Conservation (phyloP, 2,329 filamentous ascomycete species). For the Talaromyces verruculosus region DNA sequence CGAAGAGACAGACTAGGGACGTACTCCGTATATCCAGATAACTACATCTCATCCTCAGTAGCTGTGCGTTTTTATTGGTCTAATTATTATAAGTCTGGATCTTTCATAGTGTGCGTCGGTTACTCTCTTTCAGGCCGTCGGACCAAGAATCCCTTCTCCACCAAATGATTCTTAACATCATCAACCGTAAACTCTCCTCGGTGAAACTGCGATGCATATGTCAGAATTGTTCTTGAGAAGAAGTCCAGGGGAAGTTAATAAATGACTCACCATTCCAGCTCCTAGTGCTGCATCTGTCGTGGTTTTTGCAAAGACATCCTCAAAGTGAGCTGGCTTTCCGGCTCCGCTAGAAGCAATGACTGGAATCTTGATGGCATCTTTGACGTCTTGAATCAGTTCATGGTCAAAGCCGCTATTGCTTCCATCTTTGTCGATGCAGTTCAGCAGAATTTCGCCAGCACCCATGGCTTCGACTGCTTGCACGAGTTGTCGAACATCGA, state of each 20-base stretch:
- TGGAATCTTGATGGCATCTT: constrained; percentile 81
- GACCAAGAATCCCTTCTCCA: constrained; percentile 70
- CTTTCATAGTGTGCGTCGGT: neutral
- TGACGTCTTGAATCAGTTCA: constrained; percentile 86
- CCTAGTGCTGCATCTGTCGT: constrained; percentile 88
- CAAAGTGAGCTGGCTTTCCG: constrained; percentile 82
- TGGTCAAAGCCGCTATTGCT: constrained; percentile 93
- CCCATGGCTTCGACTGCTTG: constrained; percentile 95
- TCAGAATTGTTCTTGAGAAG: constrained; percentile 12
- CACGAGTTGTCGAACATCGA: constrained; percentile 86
- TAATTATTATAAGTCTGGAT: neutral
- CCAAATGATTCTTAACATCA: constrained; percentile 84
- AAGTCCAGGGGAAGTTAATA: neutral
- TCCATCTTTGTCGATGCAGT: constrained; percentile 96
- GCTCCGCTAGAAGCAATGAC: constrained; percentile 95
- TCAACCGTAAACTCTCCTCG: constrained; percentile 90
- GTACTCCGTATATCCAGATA: neutral
- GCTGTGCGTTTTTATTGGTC: neutral
- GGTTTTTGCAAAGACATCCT: constrained; percentile 84
- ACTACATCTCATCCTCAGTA: neutral
- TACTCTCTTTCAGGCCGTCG: constrained; percentile 65
- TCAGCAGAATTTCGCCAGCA: constrained; percentile 87
- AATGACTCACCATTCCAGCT: constrained; percentile 71
- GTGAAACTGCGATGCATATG: constrained; percentile 66
- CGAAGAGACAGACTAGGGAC: neutral